phyloP scores from a whole-genome alignment of 495 filamentous ascomycete species.

The Xylaria palmicola region DNA sequence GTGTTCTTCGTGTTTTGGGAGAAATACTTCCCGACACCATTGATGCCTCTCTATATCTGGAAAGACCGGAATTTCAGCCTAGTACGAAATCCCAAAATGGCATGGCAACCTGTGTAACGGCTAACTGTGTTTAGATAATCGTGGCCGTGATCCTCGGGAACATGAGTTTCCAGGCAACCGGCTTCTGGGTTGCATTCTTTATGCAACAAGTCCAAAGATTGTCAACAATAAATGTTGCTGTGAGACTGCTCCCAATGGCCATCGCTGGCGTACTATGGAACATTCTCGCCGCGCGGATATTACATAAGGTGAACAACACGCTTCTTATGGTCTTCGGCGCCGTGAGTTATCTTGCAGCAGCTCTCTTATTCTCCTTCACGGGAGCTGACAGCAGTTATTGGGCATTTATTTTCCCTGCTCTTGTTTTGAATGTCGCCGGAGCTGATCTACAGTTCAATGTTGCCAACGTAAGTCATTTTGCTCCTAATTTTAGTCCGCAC shows the following conservation, averaged over 20 bases:
- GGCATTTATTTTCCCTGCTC: constrained; percentile 57
- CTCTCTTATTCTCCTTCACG: constrained; percentile 45
- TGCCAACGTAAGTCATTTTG: constrained; percentile 47
- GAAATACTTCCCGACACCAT: constrained; percentile 42
- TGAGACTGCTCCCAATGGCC: constrained; percentile 57
- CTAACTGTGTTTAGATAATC: constrained; percentile 45
- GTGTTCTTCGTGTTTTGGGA: constrained; percentile 62
- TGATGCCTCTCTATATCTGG: constrained; percentile 59
- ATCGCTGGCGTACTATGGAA: constrained; percentile 52
- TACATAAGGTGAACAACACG: constrained; percentile 51
- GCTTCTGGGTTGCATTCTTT: constrained; percentile 57
- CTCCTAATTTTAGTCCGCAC: neutral
- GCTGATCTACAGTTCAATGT: constrained; percentile 63
- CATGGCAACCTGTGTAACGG: neutral
- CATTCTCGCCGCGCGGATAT: constrained; percentile 47
- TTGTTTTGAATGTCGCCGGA: constrained; percentile 54
- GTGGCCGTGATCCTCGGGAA: constrained; percentile 51
- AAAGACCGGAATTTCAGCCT: constrained; percentile 53
- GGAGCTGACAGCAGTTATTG: constrained; percentile 48
- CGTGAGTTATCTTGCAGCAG: constrained; percentile 40
- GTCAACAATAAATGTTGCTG: constrained; percentile 51
- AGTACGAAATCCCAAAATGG: constrained; percentile 33
- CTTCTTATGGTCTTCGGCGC: constrained; percentile 50
- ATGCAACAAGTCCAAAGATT: constrained; percentile 54
- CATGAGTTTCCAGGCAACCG: constrained; percentile 48